Evolutionary conservation across 768 basidiomycete genomes (phyloP).

Genomic region (Lentinula detonsa): DNA sequence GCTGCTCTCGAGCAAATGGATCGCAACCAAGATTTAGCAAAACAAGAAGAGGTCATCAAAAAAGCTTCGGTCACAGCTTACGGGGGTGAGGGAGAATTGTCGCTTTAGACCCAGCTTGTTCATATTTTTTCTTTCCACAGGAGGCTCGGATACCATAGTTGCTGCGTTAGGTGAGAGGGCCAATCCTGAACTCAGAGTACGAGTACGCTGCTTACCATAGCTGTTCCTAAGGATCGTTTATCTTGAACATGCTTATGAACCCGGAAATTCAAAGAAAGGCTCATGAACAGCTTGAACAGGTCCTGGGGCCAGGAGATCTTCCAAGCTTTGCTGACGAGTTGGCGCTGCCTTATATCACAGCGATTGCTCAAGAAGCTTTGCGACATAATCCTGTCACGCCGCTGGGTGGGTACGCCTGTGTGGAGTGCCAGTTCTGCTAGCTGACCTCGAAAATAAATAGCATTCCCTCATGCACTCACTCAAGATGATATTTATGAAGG

Average conservation of each 20-base stretch:
- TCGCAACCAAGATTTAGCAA: neutral
- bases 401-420: constrained; percentile 13
- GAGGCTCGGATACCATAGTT: neutral
- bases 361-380: constrained; percentile 22
- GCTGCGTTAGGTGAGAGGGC: neutral
- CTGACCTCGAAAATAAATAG: neutral
- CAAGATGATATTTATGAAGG: constrained; percentile 4
- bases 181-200: neutral
- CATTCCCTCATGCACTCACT: neutral
- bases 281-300: neutral
- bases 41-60: constrained; percentile 10
- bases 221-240: neutral
- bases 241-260: neutral
- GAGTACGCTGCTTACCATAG: neutral
- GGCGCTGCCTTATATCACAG: constrained; percentile 23
- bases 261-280: constrained; percentile 1
- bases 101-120: neutral
- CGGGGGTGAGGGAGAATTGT: constrained; percentile 6
- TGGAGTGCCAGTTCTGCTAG: constrained; percentile 8
- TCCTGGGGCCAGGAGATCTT: constrained; percentile 15
- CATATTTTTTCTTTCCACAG: neutral
- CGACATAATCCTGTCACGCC: constrained; percentile 21
- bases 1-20: constrained; percentile 4
- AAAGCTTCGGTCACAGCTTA: constrained; percentile 23
- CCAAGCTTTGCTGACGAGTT: constrained; percentile 5